phyloP scores from a whole-genome alignment of 2,329 filamentous ascomycete genomes.

The Xylaria sp. region DNA sequence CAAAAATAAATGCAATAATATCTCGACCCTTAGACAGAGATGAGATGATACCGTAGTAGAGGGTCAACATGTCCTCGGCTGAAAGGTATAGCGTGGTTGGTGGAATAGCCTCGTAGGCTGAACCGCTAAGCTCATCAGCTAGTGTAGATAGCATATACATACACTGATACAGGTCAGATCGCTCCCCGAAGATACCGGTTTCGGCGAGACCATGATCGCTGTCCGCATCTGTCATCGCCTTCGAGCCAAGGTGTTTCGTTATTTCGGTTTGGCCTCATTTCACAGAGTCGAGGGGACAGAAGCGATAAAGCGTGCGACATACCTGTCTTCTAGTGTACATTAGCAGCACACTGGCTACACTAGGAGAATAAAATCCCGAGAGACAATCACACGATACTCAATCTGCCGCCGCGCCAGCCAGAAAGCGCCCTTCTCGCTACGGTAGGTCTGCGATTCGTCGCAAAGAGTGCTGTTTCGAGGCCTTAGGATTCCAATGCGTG shows the following conservation, averaged over 20 bases:
- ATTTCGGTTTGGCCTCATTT: neutral
- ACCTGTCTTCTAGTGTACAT: neutral
- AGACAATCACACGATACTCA: neutral
- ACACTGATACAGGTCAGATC: neutral
- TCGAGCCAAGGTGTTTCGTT: neutral
- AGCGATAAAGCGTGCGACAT: neutral
- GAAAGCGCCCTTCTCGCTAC: constrained; percentile 15
- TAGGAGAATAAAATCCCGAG: neutral
- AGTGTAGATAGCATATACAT: neutral
- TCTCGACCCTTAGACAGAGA: neutral
- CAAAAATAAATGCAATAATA: neutral
- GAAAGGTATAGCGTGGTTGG: neutral
- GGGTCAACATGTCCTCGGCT: neutral
- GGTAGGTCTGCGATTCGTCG: constrained; percentile 13
- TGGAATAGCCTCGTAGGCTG: neutral
- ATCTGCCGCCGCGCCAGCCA: neutral
- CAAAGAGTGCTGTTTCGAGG: neutral
- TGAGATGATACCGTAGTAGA: neutral
- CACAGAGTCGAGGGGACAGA: neutral
- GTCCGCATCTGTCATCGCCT: neutral
- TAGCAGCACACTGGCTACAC: neutral
- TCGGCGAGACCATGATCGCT: constrained; percentile 1
- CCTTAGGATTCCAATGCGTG: neutral
- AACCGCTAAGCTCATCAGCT: neutral
- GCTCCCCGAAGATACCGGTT: constrained; percentile 21